Evolutionary conservation across 257 asterid genomes (phyloP).

Genomic region (Rubia yunnanensis): DNA sequence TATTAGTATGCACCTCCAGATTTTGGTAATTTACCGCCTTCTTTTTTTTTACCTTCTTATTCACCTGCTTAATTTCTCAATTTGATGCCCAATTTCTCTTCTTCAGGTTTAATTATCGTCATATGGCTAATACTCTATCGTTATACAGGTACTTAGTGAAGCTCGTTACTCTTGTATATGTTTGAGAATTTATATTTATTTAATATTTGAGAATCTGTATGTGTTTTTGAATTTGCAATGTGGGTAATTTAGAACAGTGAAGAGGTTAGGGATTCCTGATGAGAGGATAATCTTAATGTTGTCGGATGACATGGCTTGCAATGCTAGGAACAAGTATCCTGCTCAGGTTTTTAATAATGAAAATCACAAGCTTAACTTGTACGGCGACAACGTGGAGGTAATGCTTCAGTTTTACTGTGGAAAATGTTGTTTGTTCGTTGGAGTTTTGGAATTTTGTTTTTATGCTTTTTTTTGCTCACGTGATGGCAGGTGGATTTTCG

Average conservation of each 20-base stretch:
- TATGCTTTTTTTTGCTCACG: background rate
- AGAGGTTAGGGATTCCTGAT: conserved; percentile 94
- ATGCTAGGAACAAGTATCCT: conserved; percentile 91
- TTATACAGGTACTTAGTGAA: conserved; percentile 60
- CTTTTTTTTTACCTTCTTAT: too few species aligned
- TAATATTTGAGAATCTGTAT: background rate
- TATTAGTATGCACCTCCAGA: conserved; percentile 93
- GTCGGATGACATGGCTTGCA: conserved; percentile 99
- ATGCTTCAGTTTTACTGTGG: background rate
- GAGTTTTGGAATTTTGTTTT: too few species aligned
- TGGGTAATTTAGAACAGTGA: conserved; percentile 64
- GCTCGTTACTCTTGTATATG: background rate
- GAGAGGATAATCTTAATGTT: conserved; percentile 94
- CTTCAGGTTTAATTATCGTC: conserved; percentile 91
- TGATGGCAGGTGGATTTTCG: conserved; percentile 79
- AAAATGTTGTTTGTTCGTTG: background rate
- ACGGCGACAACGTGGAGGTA: conserved; percentile 98
- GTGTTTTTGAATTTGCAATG: background rate
- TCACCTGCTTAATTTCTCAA: background rate
- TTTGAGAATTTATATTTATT: background rate
- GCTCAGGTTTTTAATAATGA: conserved; percentile 98
- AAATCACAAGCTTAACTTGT: conserved; percentile 82
- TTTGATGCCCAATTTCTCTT: background rate
- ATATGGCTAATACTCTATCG: conserved; percentile 95
- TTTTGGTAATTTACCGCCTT: conserved; percentile 56